Base-by-base conservation (phyloP, 306 rosid genomes). In the Myrica gale region DNA sequence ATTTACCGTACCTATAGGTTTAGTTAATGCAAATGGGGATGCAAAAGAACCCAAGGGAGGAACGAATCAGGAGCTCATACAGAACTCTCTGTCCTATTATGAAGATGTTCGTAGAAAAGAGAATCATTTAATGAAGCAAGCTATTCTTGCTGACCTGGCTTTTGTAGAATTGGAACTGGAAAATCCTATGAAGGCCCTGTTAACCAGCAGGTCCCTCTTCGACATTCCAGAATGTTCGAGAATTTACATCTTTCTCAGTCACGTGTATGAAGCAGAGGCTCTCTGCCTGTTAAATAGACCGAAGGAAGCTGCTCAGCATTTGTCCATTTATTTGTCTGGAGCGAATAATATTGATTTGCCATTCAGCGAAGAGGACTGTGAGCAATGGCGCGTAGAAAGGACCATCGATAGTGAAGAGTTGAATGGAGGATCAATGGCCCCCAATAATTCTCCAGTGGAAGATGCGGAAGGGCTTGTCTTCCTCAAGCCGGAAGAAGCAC, bases 401-500 rank as follows among this genome's bases (percentile, higher is more conserved):
- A 74, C 87, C 16, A 80, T 72, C 9, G 98, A 90, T 68, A 84
- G 71, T 61, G 99, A 96, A 77, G 99, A 93, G 65, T 76, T 52
- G 26, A 89, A 81, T 53, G 95, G 86, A 71, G 98, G 96, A 68
- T 73, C 89, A 16, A 65, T 21, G 17, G 80, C 88, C 66, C 84
- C 90, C 32, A 93, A 84, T 60, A 84, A 52, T 81, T 79, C 84
- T 47, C 80, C 85, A 69, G 66, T 72, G 12, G 92, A 90, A 67
- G 85, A 81, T 19, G 21, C 82, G 0, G 86, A 81, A 78, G 82
- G 84, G 62, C 61, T 84, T 45, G 84, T 58, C 73, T 89, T 90
- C 87, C 89, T 92, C 78, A 90, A 90, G 78, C 99, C 99, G 26
- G 99, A 90, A 85, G 98, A 92, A 71, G 99, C 98, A 10, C 92